Evolutionary conservation across 805 yeast genomes (phyloP).

Genomic region (Maudiozyma barnettii): DNA sequence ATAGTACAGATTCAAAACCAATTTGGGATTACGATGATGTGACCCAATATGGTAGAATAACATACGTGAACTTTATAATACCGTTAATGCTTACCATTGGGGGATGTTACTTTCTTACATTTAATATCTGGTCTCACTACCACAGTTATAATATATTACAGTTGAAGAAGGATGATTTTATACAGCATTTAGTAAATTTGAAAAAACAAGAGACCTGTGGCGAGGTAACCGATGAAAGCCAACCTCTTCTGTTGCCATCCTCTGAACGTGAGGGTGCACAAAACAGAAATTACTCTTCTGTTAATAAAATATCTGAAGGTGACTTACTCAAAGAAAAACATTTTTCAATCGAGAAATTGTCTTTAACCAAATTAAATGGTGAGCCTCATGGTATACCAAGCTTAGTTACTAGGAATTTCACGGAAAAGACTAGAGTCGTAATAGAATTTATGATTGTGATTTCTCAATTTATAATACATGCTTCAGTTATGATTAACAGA

Average conservation of each 20-base stretch:
- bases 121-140: constrained; percentile 14
- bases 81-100: constrained; percentile 12
- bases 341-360: constrained; percentile 51
- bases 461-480: constrained; percentile 32
- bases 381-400: constrained; percentile 47
- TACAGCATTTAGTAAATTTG: constrained; percentile 12
- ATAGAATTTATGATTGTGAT: constrained; percentile 40
- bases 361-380: constrained; percentile 49
- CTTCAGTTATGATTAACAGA: constrained; percentile 19
- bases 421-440: constrained; percentile 47
- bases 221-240: constrained; percentile 12
- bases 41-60: constrained; percentile 40
- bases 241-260: constrained; percentile 14
- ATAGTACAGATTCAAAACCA: constrained; percentile 2
- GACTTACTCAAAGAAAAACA: constrained; percentile 42
- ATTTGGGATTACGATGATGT: constrained; percentile 57
- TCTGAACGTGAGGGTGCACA: background rate
- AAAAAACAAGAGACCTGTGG: constrained; percentile 1
- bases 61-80: constrained; percentile 30
- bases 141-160: constrained; percentile 13
- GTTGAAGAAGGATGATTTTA: constrained; percentile 10
- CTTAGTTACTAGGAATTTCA: constrained; percentile 37
- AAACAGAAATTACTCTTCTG: background rate
- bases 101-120: constrained; percentile 6
- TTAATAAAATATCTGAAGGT: background rate